These are phyloP conservation scores for Saussurea involucrata DNA, from an alignment of 129 eudicot genomes.

Conservation along the genomic window DNA sequence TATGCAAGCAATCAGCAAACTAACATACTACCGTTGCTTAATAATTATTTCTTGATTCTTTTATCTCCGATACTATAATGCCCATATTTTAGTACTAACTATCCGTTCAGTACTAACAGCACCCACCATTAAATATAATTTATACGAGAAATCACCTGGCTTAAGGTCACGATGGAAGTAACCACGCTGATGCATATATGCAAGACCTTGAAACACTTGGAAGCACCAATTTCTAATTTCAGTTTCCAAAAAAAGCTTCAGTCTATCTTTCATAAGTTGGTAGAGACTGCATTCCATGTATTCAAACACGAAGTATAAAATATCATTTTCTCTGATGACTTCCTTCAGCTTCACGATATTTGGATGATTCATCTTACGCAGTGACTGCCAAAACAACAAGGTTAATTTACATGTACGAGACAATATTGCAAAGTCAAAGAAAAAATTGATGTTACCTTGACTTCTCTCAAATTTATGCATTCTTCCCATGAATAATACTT, in stretches of 20 bases:
- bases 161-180: conserved; percentile 98
- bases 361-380: conserved; percentile 94
- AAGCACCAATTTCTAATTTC: conserved; percentile 95
- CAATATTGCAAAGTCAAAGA: neutral
- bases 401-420: neutral
- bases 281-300: conserved; percentile 97
- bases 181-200: conserved; percentile 93
- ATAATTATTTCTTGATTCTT: neutral
- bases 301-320: conserved; percentile 92
- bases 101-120: neutral
- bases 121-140: neutral
- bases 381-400: conserved; percentile 51
- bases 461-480: conserved; percentile 98
- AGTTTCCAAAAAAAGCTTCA: conserved; percentile 69
- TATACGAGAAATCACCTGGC: conserved; percentile 63
- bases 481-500: conserved; percentile 99
- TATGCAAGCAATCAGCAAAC: conserved; percentile 18
- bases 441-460: conserved; percentile 54
- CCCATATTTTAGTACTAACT: neutral
- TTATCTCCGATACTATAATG: neutral
- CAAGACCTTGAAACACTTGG: conserved; percentile 98
- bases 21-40: neutral
- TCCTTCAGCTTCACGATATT: conserved; percentile 98
- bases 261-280: conserved; percentile 86
- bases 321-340: conserved; percentile 90